Conservation (phyloP, 495 filamentous ascomycete species). For the Neurospora sp. region DNA sequence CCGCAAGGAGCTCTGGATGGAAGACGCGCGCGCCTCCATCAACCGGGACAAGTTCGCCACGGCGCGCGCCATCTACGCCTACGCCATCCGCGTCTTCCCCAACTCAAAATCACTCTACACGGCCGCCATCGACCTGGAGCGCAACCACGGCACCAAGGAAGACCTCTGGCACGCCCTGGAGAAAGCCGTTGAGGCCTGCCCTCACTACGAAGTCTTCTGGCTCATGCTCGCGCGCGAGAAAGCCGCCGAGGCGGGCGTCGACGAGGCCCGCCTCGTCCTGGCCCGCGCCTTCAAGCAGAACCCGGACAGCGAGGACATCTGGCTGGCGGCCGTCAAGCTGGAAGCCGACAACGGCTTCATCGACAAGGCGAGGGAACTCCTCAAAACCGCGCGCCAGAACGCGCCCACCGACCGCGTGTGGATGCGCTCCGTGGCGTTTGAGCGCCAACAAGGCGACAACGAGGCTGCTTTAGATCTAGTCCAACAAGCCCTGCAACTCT, state of each 20-base stretch:
- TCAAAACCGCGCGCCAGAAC: constrained; percentile 69
- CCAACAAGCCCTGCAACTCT: constrained; percentile 77
- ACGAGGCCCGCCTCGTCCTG: constrained; percentile 75
- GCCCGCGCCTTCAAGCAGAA: constrained; percentile 86
- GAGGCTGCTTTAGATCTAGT: constrained; percentile 78
- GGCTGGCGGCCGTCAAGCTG: constrained; percentile 87
- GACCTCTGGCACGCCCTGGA: constrained; percentile 75
- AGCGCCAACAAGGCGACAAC: constrained; percentile 68
- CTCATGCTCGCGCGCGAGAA: constrained; percentile 92
- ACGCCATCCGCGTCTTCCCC: constrained; percentile 77
- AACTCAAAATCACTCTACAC: constrained; percentile 77
- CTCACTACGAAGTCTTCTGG: constrained; percentile 84
- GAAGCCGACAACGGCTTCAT: constrained; percentile 78
- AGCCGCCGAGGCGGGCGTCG: constrained; percentile 53
- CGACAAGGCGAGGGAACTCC: constrained; percentile 68
- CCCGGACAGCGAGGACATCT: constrained; percentile 93
- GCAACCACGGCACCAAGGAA: constrained; percentile 79
- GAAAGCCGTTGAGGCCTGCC: constrained; percentile 88
- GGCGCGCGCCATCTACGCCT: constrained; percentile 85
- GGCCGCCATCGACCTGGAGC: constrained; percentile 82
- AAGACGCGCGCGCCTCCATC: constrained; percentile 76
- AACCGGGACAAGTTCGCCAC: constrained; percentile 74
- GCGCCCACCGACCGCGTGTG: constrained; percentile 92
- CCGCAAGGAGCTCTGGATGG: constrained; percentile 88
- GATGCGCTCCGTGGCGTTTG: constrained; percentile 90